Conservation (phyloP, 345 rosid genomes). For the Hevea brasiliensis region DNA sequence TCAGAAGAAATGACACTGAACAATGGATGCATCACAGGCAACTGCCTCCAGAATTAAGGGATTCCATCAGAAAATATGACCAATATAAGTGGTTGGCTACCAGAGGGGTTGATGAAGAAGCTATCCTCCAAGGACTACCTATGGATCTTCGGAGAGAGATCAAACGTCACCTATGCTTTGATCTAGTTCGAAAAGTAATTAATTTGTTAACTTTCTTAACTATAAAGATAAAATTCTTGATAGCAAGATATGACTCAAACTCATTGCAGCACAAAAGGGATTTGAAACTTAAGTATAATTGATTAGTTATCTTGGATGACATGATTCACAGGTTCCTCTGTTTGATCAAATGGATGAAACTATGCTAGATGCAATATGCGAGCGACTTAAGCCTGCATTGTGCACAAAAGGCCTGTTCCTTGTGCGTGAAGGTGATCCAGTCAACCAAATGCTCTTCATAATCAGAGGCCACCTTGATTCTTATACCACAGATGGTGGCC, state of each 20-base stretch:
- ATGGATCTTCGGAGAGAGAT: slow-evolving; percentile 80
- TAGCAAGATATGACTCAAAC: too few relatives aligned
- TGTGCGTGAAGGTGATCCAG: slow-evolving; percentile 36
- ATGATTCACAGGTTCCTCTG: too few relatives aligned
- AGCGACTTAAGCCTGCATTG: slow-evolving; percentile 30
- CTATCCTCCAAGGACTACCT: slow-evolving; percentile 72
- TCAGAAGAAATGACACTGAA: slow-evolving; percentile 82
- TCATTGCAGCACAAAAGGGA: too few relatives aligned
- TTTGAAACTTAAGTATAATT: too few relatives aligned
- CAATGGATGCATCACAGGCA: slow-evolving; percentile 97
- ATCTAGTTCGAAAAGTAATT: slow-evolving; percentile 78
- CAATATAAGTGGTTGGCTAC: slow-evolving; percentile 91
- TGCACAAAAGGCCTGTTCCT: slow-evolving; percentile 25
- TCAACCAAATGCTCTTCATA: slow-evolving; percentile 36
- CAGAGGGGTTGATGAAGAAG: slow-evolving; percentile 85
- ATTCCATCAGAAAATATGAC: slow-evolving; percentile 66
- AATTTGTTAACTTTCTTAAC: too few relatives aligned
- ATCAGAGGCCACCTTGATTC: slow-evolving; percentile 35
- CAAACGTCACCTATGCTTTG: slow-evolving; percentile 87
- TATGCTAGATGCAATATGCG: slow-evolving; percentile 34
- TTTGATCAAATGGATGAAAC: too few relatives aligned
- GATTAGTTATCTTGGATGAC: too few relatives aligned
- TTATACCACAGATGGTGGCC: slow-evolving; percentile 35
- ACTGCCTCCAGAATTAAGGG: slow-evolving; percentile 64
- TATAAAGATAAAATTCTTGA: too few relatives aligned